phyloP scores from a whole-genome alignment of 106 monocot genomes.

The Platanthera guangdongensis region DNA sequence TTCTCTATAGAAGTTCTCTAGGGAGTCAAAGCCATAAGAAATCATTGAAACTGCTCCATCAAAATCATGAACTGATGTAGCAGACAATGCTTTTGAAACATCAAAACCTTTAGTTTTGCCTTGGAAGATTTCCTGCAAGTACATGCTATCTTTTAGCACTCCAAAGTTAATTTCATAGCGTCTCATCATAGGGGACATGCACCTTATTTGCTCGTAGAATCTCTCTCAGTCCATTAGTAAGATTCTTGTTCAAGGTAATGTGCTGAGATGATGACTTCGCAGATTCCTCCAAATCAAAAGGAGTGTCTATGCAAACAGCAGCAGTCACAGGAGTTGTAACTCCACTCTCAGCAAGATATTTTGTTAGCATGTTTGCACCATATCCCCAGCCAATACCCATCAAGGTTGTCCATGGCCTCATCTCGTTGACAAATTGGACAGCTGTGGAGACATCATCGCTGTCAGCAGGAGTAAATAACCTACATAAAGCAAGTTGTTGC shows the following conservation, averaged over 20 bases:
- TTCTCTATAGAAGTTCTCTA: constrained; percentile 73
- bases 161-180: background rate
- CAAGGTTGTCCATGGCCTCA: constrained; percentile 75
- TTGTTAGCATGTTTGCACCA: constrained; percentile 96
- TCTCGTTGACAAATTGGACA: constrained; percentile 47
- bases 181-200: background rate
- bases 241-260: constrained; percentile 42
- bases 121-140: constrained; percentile 74
- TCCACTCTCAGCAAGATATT: constrained; percentile 77
- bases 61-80: constrained; percentile 67
- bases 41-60: constrained; percentile 82
- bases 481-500: constrained; percentile 42
- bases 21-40: constrained; percentile 63
- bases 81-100: constrained; percentile 72
- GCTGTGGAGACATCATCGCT: constrained; percentile 89
- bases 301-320: constrained; percentile 85
- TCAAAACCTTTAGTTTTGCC: constrained; percentile 80
- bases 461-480: constrained; percentile 99
- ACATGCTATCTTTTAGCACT: constrained; percentile 5
- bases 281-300: constrained; percentile 82
- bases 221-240: constrained; percentile 58
- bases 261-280: constrained; percentile 49
- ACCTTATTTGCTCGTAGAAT: constrained; percentile 91
- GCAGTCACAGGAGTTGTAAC: constrained; percentile 78
- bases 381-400: constrained; percentile 78